Base-by-base conservation (phyloP, 2,329 filamentous ascomycete species). In the Corniculantispora saksenae region DNA sequence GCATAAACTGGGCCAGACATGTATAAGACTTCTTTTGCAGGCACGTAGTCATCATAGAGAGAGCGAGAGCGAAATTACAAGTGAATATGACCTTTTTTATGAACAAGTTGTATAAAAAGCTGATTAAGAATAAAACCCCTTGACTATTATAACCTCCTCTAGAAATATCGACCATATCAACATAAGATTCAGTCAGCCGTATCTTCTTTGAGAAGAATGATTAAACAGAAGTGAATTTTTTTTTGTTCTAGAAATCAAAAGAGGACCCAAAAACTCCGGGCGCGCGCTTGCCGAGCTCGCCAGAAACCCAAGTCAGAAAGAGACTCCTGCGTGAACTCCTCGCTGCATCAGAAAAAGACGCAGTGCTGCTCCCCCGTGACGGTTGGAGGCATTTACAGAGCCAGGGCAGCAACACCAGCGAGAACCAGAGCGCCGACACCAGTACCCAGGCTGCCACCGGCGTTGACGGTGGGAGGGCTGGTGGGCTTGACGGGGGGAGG, bases 391-490 rank as follows among this genome's bases (percentile, higher is more conserved):
- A 43, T 43, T 70, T 75, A 81, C 66, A 81, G 67, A 64, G 76
- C 69, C 48, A 82, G 61, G 25, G 76, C 78, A 58, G 75, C 78
- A 45, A 79, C 65, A 65, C 76, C 80, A 50, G 75, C 80, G 38
- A 79, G 63, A 55, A 79, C 69, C 50, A 81, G 71, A 63, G 77
- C 76, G 29, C 77, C 78, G 27, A 78, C 60, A 61, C 75, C 70
- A 45, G 72, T 73, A 40, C 73, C 66, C 69, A 76, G 78, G 65
- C 72, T 74, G 55, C 77, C 80, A 47, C 74, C 79, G 45, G 75
- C 76, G 25, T 76, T 73, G n/a, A 79, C 70, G 55, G 73, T 35
- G 25, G 61, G 58, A 51, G 68, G 66, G 56, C 60, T 60, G 57
- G 60, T 50, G 57, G 69, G 61, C 58, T 61, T 47, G 55, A 60